Percentiles rank a stretch among this genome's conserved stretches.
Conservation (phyloP, 805 yeast species). For the Kazachstania taianensis region DNA sequence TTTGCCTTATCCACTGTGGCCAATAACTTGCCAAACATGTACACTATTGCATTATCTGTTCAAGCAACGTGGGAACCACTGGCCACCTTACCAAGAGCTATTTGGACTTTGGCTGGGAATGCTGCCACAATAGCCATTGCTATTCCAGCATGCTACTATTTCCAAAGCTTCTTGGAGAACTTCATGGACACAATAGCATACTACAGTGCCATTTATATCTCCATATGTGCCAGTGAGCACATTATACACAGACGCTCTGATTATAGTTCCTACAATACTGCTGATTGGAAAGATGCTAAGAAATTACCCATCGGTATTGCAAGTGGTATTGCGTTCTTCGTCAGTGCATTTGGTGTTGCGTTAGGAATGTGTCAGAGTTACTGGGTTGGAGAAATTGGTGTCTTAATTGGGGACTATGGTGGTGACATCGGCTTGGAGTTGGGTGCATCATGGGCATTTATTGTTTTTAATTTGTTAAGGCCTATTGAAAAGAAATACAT, state of each 20-base stretch:
- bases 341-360: slow-evolving; percentile 5
- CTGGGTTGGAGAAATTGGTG: slow-evolving; percentile 4
- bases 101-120: slow-evolving; percentile 5
- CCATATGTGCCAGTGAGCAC: slow-evolving; percentile 1
- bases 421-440: slow-evolving; percentile 5
- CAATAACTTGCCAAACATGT: slow-evolving; percentile 6
- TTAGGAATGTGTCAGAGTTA: slow-evolving; percentile 5
- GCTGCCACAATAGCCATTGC: slow-evolving; percentile 1
- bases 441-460: slow-evolving; percentile 5
- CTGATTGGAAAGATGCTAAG: slow-evolving; percentile 1
- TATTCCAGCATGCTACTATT: slow-evolving; percentile 5
- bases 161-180: slow-evolving; percentile 3
- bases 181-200: slow-evolving; percentile 5
- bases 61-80: slow-evolving; percentile 4
- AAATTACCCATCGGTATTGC: slow-evolving; percentile 3
- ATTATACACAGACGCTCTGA: slow-evolving; percentile 1
- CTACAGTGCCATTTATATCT: slow-evolving; percentile 4
- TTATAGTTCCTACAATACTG: neutral
- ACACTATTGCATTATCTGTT: slow-evolving; percentile 4
- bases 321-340: slow-evolving; percentile 1
- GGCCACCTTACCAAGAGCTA: slow-evolving; percentile 3
- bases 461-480: slow-evolving; percentile 2
- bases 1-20: slow-evolving; percentile 6
- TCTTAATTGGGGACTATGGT: slow-evolving; percentile 3
- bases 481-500: slow-evolving; percentile 4